Evolutionary conservation across 2,329 filamentous ascomycete species (phyloP).

Genomic region (Fusarium verticillioides): DNA sequence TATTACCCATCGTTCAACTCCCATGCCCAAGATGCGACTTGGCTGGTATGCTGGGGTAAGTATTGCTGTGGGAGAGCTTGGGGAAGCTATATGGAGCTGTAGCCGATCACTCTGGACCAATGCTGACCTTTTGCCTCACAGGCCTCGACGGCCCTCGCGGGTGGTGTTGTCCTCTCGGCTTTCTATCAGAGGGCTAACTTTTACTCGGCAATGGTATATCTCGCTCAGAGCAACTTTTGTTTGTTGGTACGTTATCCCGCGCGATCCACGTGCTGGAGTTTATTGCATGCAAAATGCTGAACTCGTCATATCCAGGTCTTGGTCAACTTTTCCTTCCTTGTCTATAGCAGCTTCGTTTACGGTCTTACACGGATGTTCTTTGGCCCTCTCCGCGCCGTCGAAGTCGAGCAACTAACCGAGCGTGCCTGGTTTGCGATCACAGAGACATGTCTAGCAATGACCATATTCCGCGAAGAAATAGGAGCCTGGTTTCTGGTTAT

Average conservation of each 20-base stretch:
- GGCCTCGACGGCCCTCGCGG: conserved; percentile 86
- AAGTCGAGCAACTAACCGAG: conserved; percentile 97
- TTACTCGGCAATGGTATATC: conserved; percentile 96
- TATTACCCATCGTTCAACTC: conserved; percentile 18
- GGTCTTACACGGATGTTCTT: conserved; percentile 91
- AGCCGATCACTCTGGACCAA: conserved; percentile 22
- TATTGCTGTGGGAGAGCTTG: conserved; percentile 39
- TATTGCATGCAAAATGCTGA: conserved; percentile 11
- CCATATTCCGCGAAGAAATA: conserved; percentile 94
- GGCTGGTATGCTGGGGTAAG: conserved; percentile 71
- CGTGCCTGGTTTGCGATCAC: conserved; percentile 98
- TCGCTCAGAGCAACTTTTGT: conserved; percentile 95
- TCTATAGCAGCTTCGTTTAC: conserved; percentile 84
- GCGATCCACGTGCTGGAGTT: not conserved
- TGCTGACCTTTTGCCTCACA: conserved; percentile 50
- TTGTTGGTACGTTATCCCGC: conserved; percentile 74
- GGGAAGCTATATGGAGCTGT: conserved; percentile 42
- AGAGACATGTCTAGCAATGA: conserved; percentile 97
- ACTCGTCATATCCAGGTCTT: conserved; percentile 70
- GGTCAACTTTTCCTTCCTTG: conserved; percentile 87
- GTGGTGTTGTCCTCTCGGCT: conserved; percentile 85
- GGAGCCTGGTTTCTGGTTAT: conserved; percentile 95
- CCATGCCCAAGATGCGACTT: conserved; percentile 64
- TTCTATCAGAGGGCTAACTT: conserved; percentile 97
- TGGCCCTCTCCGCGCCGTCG: conserved; percentile 88